Base-by-base conservation (phyloP, 176 grass and related monocot genomes). In the maize (Zea mays) region DNA sequence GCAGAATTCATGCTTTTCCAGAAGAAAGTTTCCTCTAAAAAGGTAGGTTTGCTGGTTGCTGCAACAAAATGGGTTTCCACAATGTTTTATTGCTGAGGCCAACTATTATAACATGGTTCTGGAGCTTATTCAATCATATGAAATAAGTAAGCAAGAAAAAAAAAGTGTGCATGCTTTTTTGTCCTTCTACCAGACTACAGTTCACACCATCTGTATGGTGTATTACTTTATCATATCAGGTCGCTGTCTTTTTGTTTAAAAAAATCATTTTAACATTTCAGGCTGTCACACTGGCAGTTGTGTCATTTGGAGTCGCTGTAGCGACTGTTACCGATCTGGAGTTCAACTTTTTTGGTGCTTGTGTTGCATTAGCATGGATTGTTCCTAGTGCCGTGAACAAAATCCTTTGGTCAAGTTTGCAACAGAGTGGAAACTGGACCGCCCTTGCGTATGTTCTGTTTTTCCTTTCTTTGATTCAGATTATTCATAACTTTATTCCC, bases 361-460 rank as follows among this genome's bases (percentile, higher is more conserved):
- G 91, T 85, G 88, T 93, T 38, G 91, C 91, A 81, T 65, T 97
- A 66, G 91, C 88, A 39, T 97, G 94, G 94, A 88, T 97, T 81
- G 78, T 97, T 34, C 94, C 94, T 80, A 93, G 94, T 54, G 91
- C 91, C 0, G 81, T 97, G 85, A 97, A 97, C 72, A 97, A 97
- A 85, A 97, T 97, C 71, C 82, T 97, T 37, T 97, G 94, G 94
- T 97, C 94, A 71, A 97, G 85, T 85, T 63, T 97, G 86, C 94
- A 97, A 61, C 94, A 97, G 75, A 87, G 70, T 50, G 86, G 79
- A 67, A 97, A 97, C 46, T 97, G 91, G 95, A 97, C 91, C 2
- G 95, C 95, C 1, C 95, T 97, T 56, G 95, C 95, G 91, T 97
- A 97, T 88, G 91, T 68, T n/a, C 8, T 56, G 51, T 79, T 12